A percentile compares a stretch with the other conserved stretches of the same genome.
phyloP scores from a whole-genome alignment of 202 grass and related monocot species.

The Eragrostis tef region DNA sequence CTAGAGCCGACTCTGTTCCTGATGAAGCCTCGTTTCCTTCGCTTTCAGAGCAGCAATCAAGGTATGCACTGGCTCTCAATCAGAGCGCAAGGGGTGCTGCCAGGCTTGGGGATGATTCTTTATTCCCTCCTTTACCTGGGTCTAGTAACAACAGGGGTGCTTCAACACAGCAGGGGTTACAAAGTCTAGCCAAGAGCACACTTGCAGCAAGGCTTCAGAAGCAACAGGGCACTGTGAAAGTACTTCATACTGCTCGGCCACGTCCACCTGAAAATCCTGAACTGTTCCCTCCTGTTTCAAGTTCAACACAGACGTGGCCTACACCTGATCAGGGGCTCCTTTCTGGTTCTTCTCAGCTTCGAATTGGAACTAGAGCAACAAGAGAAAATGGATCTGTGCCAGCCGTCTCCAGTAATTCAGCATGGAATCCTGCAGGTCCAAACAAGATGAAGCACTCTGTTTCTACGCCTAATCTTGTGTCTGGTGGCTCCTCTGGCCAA shows the following conservation, averaged over 20 bases:
- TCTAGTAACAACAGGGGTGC: conserved; percentile 56
- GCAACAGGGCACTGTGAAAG: conserved; percentile 57
- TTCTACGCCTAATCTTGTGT: conserved; percentile 58
- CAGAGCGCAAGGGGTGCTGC: conserved; percentile 60
- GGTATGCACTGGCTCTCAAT: conserved; percentile 75
- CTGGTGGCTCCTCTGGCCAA: conserved; percentile 43
- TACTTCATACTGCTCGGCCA: conserved; percentile 55
- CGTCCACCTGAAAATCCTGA: conserved; percentile 54
- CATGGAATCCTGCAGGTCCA: conserved; percentile 48
- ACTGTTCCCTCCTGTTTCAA: conserved; percentile 39
- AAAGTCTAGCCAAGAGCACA: conserved; percentile 68
- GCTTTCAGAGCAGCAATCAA: conserved; percentile 58
- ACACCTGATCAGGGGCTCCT: conserved; percentile 48
- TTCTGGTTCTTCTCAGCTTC: conserved; percentile 54
- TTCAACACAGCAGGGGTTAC: conserved; percentile 54
- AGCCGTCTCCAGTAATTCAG: conserved; percentile 41
- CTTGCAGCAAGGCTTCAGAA: conserved; percentile 71
- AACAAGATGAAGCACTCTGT: conserved; percentile 71
- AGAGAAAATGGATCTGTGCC: conserved; percentile 44
- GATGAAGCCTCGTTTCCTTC: conserved; percentile 54
- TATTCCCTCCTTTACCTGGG: conserved; percentile 88
- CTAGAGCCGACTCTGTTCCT: conserved; percentile 47
- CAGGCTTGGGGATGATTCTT: conserved; percentile 67
- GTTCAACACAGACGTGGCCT: conserved; percentile 42
- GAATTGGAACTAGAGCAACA: conserved; percentile 34